Conservation (phyloP, 2,329 filamentous ascomycete genomes). For the Salinomyces thailandicus region DNA sequence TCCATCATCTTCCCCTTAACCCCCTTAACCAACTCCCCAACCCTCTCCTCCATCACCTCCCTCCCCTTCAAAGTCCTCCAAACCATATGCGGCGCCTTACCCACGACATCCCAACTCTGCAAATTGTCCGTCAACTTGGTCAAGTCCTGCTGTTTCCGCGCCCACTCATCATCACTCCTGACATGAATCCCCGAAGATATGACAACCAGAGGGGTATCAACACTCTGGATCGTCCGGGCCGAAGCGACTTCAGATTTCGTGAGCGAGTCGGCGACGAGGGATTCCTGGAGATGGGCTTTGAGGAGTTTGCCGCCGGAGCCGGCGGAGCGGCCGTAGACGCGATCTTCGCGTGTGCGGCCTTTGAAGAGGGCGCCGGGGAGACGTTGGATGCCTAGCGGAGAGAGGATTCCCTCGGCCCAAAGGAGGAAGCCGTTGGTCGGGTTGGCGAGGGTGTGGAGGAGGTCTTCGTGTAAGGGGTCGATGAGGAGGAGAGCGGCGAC, state of each 20-base stretch:
- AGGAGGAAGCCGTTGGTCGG: constrained; percentile 68
- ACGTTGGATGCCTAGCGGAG: constrained; percentile 74
- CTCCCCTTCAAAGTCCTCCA: constrained; percentile 69
- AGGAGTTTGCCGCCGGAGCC: constrained; percentile 75
- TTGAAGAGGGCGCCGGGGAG: constrained; percentile 71
- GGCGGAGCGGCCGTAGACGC: constrained; percentile 69
- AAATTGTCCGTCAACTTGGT: constrained; percentile 71
- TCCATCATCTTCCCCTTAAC: not conserved
- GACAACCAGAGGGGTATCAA: constrained; percentile 65
- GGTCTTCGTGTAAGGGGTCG: constrained; percentile 81
- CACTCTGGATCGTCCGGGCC: constrained; percentile 67
- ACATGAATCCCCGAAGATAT: constrained; percentile 71
- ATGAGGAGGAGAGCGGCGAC: constrained; percentile 74
- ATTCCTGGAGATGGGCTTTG: constrained; percentile 88
- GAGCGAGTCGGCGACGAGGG: constrained; percentile 72
- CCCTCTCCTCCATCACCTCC: constrained; percentile 63
- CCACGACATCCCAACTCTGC: constrained; percentile 74
- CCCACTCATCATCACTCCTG: constrained; percentile 60
- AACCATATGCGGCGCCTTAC: constrained; percentile 73
- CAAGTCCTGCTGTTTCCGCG: constrained; percentile 72
- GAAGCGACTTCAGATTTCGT: constrained; percentile 72
- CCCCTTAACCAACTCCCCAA: constrained; percentile 56
- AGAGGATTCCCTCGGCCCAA: constrained; percentile 78
- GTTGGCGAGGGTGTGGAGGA: constrained; percentile 57
- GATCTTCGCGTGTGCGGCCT: constrained; percentile 69